A percentile compares a stretch with the other conserved stretches of the same genome.
These are phyloP conservation scores for Penicillium sclerotigenum DNA, from an alignment of 2,329 filamentous ascomycete genomes.

Conservation along the genomic window DNA sequence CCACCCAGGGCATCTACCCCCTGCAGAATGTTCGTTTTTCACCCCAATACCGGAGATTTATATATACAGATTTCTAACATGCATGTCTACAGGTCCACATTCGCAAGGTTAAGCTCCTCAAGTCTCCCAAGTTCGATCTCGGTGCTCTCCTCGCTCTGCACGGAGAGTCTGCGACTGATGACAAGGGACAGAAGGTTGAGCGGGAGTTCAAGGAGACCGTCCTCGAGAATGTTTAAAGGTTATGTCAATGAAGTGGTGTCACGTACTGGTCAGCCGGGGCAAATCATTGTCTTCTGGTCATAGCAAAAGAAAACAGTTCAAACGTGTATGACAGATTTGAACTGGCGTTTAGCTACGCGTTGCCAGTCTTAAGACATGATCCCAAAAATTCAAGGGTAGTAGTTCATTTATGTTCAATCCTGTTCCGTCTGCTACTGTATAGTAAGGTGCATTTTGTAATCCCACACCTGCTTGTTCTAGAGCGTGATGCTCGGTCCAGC, in stretches of 20 bases:
- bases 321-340: conserved; percentile 25
- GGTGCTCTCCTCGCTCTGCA: conserved; percentile 94
- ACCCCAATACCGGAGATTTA: neutral
- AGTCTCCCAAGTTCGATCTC: conserved; percentile 98
- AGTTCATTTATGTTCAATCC: conserved; percentile 11
- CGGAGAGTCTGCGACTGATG: conserved; percentile 93
- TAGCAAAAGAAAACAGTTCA: conserved; percentile 29
- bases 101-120: conserved; percentile 99
- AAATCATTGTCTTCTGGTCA: conserved; percentile 27
- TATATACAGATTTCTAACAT: conserved; percentile 32
- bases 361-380: conserved; percentile 13
- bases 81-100: conserved; percentile 76
- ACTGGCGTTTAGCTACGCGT: conserved; percentile 10
- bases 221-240: conserved; percentile 82
- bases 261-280: conserved; percentile 65
- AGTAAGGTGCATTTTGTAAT: neutral
- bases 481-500: neutral
- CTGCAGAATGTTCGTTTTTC: conserved; percentile 81
- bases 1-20: conserved; percentile 98
- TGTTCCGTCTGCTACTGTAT: neutral
- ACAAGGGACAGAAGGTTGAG: conserved; percentile 98
- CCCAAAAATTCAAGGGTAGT: conserved; percentile 12
- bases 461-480: neutral
- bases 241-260: conserved; percentile 67
- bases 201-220: conserved; percentile 99